phyloP scores from a whole-genome alignment of 352 stramenopile genomes.

The Pythium coloratum region DNA sequence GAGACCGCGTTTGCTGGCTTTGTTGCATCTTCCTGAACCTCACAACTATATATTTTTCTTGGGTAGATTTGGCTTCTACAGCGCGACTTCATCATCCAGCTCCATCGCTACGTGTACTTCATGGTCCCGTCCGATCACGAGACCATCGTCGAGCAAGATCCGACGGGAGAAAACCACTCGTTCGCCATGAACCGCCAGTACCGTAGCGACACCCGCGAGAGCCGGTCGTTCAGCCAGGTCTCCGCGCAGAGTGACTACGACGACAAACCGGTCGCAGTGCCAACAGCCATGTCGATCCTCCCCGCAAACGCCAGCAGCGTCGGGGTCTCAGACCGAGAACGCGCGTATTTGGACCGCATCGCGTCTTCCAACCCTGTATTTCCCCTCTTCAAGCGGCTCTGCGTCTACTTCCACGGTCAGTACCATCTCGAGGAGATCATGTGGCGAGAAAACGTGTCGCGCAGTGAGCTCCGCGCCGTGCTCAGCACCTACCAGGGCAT shows the following conservation, averaged over 20 bases:
- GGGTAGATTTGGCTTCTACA: slow-evolving; percentile 81
- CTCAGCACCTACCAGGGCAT: slow-evolving; percentile 87
- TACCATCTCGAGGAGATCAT: slow-evolving; percentile 90
- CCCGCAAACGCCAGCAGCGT: slow-evolving; percentile 28
- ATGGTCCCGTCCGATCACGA: slow-evolving; percentile 77
- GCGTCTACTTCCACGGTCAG: slow-evolving; percentile 85
- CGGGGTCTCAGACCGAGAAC: slow-evolving; percentile 62
- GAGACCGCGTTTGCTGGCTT: background rate
- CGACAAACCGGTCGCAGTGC: background rate
- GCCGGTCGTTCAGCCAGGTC: slow-evolving; percentile 13
- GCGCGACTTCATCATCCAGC: slow-evolving; percentile 77
- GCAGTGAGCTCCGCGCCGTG: slow-evolving; percentile 76
- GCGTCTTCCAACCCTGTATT: slow-evolving; percentile 79
- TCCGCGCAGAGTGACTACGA: slow-evolving; percentile 10
- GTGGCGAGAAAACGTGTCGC: slow-evolving; percentile 84
- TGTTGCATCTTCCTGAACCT: too few species aligned
- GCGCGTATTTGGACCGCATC: slow-evolving; percentile 78
- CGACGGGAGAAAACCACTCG: slow-evolving; percentile 16
- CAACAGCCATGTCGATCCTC: slow-evolving; percentile 24
- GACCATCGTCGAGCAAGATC: slow-evolving; percentile 15
- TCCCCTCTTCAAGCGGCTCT: slow-evolving; percentile 78
- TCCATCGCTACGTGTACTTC: slow-evolving; percentile 88
- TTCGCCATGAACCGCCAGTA: slow-evolving; percentile 15
- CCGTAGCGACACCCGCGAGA: slow-evolving; percentile 5
- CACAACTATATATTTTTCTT: background rate